phyloP scores from a whole-genome alignment of 352 stramenopile genomes.

The Phytophthora sp. region DNA sequence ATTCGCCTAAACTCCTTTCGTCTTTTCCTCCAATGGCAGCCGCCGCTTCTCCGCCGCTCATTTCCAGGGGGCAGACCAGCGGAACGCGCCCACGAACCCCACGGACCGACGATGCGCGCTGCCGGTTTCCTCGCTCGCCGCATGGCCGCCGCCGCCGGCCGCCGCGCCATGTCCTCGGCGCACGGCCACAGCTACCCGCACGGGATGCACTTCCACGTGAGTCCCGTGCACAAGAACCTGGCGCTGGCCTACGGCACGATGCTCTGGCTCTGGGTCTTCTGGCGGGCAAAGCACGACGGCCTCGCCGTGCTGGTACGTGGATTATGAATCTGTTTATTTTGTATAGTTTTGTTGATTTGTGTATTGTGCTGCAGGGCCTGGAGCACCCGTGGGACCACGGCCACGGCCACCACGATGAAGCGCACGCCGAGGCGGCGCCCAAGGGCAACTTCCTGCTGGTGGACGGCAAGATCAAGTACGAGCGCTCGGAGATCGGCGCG shows the following conservation, averaged over 20 bases:
- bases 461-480: constrained; percentile 67
- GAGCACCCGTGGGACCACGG: constrained; percentile 89
- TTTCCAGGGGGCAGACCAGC: constrained; percentile 27
- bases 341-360: not conserved
- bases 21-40: constrained; percentile 22
- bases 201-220: constrained; percentile 91
- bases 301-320: constrained; percentile 73
- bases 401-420: constrained; percentile 57
- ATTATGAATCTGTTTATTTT: not conserved
- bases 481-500: constrained; percentile 70
- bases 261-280: constrained; percentile 93
- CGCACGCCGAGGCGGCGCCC: constrained; percentile 44
- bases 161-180: constrained; percentile 65
- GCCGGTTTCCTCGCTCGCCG: constrained; percentile 61
- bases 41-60: constrained; percentile 21
- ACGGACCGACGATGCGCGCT: constrained; percentile 36
- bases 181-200: constrained; percentile 76
- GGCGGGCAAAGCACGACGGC: constrained; percentile 88
- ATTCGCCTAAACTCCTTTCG: constrained; percentile 6
- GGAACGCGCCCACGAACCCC: constrained; percentile 13
- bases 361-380: constrained; percentile 58
- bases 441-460: constrained; percentile 39
- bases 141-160: constrained; percentile 40
- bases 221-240: constrained; percentile 88
- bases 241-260: constrained; percentile 88